These are phyloP conservation scores for Saturnispora sekii DNA, from an alignment of 805 yeast genomes.

Conservation along the genomic window DNA sequence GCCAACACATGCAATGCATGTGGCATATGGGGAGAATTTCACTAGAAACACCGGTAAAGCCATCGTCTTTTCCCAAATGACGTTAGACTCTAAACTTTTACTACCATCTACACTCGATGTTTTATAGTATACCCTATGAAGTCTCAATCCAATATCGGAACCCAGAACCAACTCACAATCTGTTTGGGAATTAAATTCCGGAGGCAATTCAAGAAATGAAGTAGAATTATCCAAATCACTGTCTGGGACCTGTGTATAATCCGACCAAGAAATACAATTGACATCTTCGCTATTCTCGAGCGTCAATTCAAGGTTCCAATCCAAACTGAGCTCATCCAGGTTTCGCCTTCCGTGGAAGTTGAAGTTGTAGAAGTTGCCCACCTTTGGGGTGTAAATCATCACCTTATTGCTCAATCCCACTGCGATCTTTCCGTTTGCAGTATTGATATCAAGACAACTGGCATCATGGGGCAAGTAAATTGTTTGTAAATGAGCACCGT, in stretches of 20 bases:
- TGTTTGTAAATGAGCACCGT: slow-evolving; percentile 58
- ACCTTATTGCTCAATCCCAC: slow-evolving; percentile 38
- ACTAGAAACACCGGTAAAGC: slow-evolving; percentile 52
- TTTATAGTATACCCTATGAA: slow-evolving; percentile 39
- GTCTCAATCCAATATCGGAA: slow-evolving; percentile 36
- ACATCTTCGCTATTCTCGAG: slow-evolving; percentile 14
- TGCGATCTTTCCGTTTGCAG: slow-evolving; percentile 51
- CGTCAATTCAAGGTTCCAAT: slow-evolving; percentile 25
- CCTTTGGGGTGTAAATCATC: slow-evolving; percentile 45
- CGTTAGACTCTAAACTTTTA: slow-evolving; percentile 14
- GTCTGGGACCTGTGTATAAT: slow-evolving; percentile 23
- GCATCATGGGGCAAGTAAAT: slow-evolving; percentile 63
- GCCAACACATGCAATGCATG: slow-evolving; percentile 55
- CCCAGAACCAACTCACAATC: slow-evolving; percentile 54
- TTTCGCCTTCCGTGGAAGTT: slow-evolving; percentile 27
- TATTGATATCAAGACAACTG: slow-evolving; percentile 52
- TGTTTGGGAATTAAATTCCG: slow-evolving; percentile 28
- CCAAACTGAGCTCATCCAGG: slow-evolving; percentile 22
- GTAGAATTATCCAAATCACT: slow-evolving; percentile 19
- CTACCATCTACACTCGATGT: slow-evolving; percentile 11
- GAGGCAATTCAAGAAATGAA: slow-evolving; percentile 24
- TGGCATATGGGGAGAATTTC: slow-evolving; percentile 57
- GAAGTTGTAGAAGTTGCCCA: slow-evolving; percentile 34
- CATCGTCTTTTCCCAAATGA: slow-evolving; percentile 42
- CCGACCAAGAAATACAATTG: slow-evolving; percentile 29